A percentile compares a stretch with the other conserved stretches of the same genome.
Conservation (phyloP, 2,329 filamentous ascomycete genomes). For the Xylariaceae sp. region DNA sequence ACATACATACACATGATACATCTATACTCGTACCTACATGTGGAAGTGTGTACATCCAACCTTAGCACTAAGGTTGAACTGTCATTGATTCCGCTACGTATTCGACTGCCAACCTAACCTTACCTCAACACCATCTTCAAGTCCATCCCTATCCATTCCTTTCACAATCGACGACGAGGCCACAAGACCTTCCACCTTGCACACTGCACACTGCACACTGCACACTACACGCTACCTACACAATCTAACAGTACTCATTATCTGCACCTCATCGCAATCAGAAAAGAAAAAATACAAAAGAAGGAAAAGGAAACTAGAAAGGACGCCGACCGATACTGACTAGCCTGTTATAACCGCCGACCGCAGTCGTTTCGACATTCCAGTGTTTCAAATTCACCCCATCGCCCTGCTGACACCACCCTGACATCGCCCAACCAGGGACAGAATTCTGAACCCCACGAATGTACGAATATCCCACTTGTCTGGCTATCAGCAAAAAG, state of each 20-base stretch:
- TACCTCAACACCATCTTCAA: conserved; percentile 11
- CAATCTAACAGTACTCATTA: too few species aligned
- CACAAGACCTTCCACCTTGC: not conserved
- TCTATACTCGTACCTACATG: conserved; percentile 10
- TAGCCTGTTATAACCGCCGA: conserved; percentile 23
- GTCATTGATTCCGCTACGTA: too few species aligned
- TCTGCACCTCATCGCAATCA: conserved; percentile 10
- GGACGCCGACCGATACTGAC: conserved; percentile 10
- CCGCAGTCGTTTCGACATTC: conserved; percentile 19
- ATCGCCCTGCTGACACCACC: conserved; percentile 10
- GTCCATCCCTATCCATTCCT: not conserved
- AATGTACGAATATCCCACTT: conserved; percentile 16
- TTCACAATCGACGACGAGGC: too few species aligned
- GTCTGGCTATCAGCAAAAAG: not conserved
- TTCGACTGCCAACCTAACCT: too few species aligned
- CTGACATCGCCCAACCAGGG: too few species aligned
- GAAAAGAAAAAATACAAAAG: too few species aligned
- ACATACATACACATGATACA: conserved; percentile 10
- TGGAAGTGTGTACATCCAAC: too few species aligned
- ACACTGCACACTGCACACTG: too few species aligned
- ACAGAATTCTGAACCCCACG: conserved; percentile 19
- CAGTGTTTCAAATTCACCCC: conserved; percentile 24
- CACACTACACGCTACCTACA: not conserved
- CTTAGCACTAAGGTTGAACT: too few species aligned
- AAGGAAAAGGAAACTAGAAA: conserved; percentile 10